phyloP scores from a whole-genome alignment of 768 basidiomycete species.

The Suillus luteus region DNA sequence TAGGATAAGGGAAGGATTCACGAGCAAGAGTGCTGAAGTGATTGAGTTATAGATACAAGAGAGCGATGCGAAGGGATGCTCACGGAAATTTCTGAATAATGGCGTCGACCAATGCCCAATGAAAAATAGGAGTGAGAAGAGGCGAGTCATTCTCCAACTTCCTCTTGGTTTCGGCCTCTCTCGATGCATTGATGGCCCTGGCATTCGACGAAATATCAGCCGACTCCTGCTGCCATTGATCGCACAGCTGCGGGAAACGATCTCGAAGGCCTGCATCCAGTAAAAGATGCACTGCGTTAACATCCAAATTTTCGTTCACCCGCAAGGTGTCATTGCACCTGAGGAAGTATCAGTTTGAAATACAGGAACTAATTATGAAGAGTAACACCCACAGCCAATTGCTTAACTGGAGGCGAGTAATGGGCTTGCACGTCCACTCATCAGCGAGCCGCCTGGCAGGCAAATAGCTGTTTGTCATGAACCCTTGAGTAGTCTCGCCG shows the following conservation, averaged over 20 bases:
- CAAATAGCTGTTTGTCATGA: conserved; percentile 36
- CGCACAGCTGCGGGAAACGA: conserved; percentile 27
- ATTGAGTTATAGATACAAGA: not conserved
- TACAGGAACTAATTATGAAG: not conserved
- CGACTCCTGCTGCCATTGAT: conserved; percentile 25
- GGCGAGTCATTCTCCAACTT: conserved; percentile 16
- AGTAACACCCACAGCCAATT: conserved; percentile 22
- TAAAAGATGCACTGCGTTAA: conserved; percentile 30
- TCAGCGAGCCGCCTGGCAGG: conserved; percentile 18
- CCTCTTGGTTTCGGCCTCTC: not conserved
- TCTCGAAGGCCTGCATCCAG: conserved; percentile 29
- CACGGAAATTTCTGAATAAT: conserved; percentile 25
- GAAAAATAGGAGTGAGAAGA: conserved; percentile 1
- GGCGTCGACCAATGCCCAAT: conserved; percentile 26
- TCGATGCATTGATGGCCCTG: fast-evolving
- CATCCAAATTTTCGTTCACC: conserved; percentile 26
- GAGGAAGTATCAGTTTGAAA: not conserved
- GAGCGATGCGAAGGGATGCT: conserved; percentile 14
- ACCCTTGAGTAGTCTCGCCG: conserved; percentile 44
- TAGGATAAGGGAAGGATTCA: conserved; percentile 19
- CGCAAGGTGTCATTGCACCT: conserved; percentile 28
- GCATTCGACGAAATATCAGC: conserved; percentile 6
- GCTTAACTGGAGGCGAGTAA: conserved; percentile 19
- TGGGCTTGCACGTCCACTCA: not conserved
- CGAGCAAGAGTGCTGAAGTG: conserved; percentile 13